phyloP scores from a whole-genome alignment of 2,329 filamentous ascomycete genomes.

The Malbranchea zuffiana region DNA sequence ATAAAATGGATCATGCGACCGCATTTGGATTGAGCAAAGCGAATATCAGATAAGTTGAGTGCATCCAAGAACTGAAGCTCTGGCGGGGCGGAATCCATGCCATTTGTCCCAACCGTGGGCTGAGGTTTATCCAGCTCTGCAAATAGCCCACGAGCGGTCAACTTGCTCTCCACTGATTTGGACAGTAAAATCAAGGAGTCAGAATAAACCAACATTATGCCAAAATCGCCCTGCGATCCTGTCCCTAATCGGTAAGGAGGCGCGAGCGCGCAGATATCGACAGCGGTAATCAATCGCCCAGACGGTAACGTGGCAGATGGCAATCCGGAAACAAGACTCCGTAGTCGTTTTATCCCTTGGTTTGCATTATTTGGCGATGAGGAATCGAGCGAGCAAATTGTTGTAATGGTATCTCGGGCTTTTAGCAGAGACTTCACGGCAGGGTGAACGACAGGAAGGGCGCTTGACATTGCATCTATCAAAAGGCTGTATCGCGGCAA shows the following conservation, averaged over 20 bases:
- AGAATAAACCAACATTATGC: constrained; percentile 73
- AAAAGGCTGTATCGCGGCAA: constrained; percentile 89
- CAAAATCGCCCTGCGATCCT: constrained; percentile 39
- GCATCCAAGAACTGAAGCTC: constrained; percentile 69
- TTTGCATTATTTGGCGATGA: constrained; percentile 54
- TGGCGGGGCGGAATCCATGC: constrained; percentile 22
- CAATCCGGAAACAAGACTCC: constrained; percentile 68
- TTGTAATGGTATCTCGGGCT: constrained; percentile 84
- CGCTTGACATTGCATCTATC: constrained; percentile 87
- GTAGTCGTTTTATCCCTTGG: constrained; percentile 61
- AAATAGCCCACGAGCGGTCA: constrained; percentile 64
- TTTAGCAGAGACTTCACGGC: constrained; percentile 74
- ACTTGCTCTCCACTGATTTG: constrained; percentile 52
- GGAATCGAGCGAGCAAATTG: constrained; percentile 89
- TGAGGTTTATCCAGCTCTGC: constrained; percentile 71
- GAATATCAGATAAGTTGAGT: constrained; percentile 56
- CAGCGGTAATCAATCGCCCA: constrained; percentile 68
- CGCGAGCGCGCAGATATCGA: constrained; percentile 66
- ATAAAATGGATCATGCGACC: constrained; percentile 30
- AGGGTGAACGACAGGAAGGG: constrained; percentile 73
- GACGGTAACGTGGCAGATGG: constrained; percentile 58
- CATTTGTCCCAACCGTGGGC: constrained; percentile 29
- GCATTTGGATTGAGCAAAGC: constrained; percentile 47
- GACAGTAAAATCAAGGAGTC: constrained; percentile 69
- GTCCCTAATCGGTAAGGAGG: constrained; percentile 54